Conservation (phyloP, 1,139 yeast species). For the Williopsis jadinii region DNA sequence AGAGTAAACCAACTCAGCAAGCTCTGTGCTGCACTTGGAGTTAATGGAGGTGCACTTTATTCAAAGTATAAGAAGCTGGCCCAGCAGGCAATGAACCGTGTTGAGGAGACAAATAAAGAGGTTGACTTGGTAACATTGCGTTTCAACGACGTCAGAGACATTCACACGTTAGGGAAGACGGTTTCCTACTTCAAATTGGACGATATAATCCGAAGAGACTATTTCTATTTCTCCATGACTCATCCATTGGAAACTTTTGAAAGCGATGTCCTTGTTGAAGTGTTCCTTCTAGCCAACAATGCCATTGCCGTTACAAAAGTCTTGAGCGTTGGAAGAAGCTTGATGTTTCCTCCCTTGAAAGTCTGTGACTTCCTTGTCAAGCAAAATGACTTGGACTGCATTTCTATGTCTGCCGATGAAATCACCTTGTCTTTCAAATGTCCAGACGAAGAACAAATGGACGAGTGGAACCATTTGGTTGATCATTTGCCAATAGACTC, state of each 20-base stretch:
- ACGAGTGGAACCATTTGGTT: constrained; percentile 14
- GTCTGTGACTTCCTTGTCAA: constrained; percentile 19
- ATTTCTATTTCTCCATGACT: constrained; percentile 24
- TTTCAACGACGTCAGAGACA: constrained; percentile 25
- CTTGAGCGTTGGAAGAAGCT: constrained; percentile 23
- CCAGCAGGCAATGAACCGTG: constrained; percentile 14
- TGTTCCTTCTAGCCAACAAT: constrained; percentile 13
- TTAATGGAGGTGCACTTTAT: background rate
- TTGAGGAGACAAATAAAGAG: constrained; percentile 17
- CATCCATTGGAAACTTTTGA: constrained; percentile 22
- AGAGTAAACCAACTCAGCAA: constrained; percentile 30
- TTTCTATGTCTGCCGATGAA: constrained; percentile 3
- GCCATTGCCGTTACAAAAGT: constrained; percentile 24
- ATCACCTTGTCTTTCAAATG: constrained; percentile 14
- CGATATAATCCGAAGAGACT: constrained; percentile 25
- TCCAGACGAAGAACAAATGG: constrained; percentile 18
- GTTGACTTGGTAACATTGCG: constrained; percentile 21
- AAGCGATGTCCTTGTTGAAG: constrained; percentile 13
- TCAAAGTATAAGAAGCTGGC: constrained; percentile 5
- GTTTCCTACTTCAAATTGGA: constrained; percentile 23
- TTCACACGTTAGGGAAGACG: constrained; percentile 20
- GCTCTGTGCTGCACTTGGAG: constrained; percentile 14
- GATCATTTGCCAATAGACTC: constrained; percentile 1
- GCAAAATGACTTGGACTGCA: constrained; percentile 13
- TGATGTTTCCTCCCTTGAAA: constrained; percentile 31